Base-by-base conservation (phyloP, 2,329 filamentous ascomycete species). In the Chaetomium sp. region DNA sequence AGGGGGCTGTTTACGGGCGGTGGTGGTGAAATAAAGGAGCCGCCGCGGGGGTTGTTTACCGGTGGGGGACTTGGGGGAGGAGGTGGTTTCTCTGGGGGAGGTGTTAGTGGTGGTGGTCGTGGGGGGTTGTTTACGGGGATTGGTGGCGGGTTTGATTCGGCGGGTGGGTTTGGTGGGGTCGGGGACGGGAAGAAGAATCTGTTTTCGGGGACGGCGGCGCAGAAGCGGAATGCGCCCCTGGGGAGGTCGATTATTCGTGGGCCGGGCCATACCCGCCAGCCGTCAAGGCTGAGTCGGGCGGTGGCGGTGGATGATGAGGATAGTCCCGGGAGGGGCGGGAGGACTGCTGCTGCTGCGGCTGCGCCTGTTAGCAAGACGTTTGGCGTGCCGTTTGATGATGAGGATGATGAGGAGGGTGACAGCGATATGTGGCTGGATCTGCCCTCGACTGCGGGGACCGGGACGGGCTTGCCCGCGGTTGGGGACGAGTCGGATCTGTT, bases 271-370 rank as follows among this genome's bases (percentile, higher is more conserved):
- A 16, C n/a, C 61, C 56, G 68, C 25, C 77, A 81, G 67, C 84
- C 83, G 1, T 87, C 85, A 8, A 77, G 79, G 25, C 75, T 88
- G 47, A 86, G 84, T 69, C 74, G 75, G 58, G 77, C 80, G 65
- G 78, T 81, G 61, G 74, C 70, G 21, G 69, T 70, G 2, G 73
- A 76, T 25, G 75, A 78, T 10, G 76, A 78, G 8, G 75, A 45
- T 76, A 79, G 16, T 73, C 47, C 57, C 7, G 19, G 19, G 31
- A n/a, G 16, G 27, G 21, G 23, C 8, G 10, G 13, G 38, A 33
- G 4, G 13, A 23, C 10, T 56, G 33, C n/a, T 38, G 21, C 3
- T 29, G 10, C 12, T 27, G 8, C 12, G 12, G 73, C 76, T n/a
- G n/a, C 70, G 66, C 72, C 35, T 21, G 9, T 16, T 19, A 42